phyloP scores from a whole-genome alignment of 305 asterid genomes.

The Plantago lanceolata region DNA sequence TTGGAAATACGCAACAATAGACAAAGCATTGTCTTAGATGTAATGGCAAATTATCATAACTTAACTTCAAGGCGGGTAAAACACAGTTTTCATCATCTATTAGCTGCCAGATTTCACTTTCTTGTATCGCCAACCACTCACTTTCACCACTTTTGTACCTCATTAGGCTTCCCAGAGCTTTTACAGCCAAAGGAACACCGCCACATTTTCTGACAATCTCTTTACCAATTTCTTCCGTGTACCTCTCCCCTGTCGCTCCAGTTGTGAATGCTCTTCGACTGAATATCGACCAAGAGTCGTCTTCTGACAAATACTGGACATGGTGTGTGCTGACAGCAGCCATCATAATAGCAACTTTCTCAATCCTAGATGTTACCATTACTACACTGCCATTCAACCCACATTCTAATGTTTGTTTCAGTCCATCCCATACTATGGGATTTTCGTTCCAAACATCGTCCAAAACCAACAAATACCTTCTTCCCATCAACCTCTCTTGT shows the following conservation, averaged over 20 bases:
- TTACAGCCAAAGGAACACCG: conserved; percentile 32
- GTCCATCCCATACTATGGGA: conserved; percentile 22
- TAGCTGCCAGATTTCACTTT: conserved; percentile 26
- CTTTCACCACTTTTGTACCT: conserved; percentile 13
- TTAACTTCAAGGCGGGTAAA: conserved; percentile 37
- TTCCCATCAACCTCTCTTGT: conserved; percentile 24
- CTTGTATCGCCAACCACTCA: conserved; percentile 19
- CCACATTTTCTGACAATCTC: conserved; percentile 31
- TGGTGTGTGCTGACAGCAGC: conserved; percentile 5
- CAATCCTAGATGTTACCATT: conserved; percentile 32
- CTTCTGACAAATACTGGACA: conserved; percentile 19
- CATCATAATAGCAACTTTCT: conserved; percentile 31
- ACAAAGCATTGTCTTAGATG: conserved; percentile 36
- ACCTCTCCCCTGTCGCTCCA: conserved; percentile 1
- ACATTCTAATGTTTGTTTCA: conserved; percentile 22
- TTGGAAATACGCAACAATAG: conserved; percentile 39
- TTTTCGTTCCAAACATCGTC: conserved; percentile 45
- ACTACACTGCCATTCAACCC: conserved; percentile 28
- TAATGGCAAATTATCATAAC: conserved; percentile 35
- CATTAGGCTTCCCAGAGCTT: conserved; percentile 33
- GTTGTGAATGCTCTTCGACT: conserved; percentile 20
- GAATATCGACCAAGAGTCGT: conserved; percentile 32
- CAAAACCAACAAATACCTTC: conserved; percentile 29
- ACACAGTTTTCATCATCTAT: conserved; percentile 8
- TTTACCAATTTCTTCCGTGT: conserved; percentile 21